Evolutionary conservation across 768 basidiomycete genomes (phyloP), one percentile per base, ranked within the genome.

Genomic region (Termitomyces sp.): DNA sequence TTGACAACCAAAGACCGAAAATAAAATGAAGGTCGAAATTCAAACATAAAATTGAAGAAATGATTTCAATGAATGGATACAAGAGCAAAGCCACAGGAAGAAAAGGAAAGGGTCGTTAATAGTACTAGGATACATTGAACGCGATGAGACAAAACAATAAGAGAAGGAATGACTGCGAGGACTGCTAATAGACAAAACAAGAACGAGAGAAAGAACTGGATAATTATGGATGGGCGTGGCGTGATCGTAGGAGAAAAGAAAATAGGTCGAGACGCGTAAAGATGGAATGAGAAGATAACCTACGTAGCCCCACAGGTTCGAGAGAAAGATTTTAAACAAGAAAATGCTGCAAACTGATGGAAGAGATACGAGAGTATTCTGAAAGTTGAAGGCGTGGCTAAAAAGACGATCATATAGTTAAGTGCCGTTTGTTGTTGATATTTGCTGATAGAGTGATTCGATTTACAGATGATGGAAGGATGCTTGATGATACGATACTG

Each of bases 361-460:
- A 51, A 66, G 57, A 65, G 62, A 71, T 67, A 68, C 58, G 15
- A 63, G 60, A 66, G 58, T 65, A 65, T 69, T 67, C 62, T 68
- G 61, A 62, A 62, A 60, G 60, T 62, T 42, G 61, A 57, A 58
- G 53, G 46, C 49, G 47, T 60, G 42, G 57, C 64, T 57, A 64
- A 25, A 25, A 60, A 66, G 61, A 60, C 48, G 38, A 20, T 46
- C 40, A 38, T 48, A 64, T 42, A 66, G 63, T 68, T 62, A 63
- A 51, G 55, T 55, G 61, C 45, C 59, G 46, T 60, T 63, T 37
- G 53, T 45, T 60, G 60, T 51, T 63, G 56, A 66, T 61, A 63
- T 60, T 69, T 67, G 66, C 56, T 62, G 64, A 57, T 45, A 50
- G 46, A 61, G 37, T 56, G 52, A 57, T 52, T 63, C 38, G 54